These are phyloP conservation scores for Picea abies DNA, from an alignment of 83 land plant species.

Conservation along the genomic window DNA sequence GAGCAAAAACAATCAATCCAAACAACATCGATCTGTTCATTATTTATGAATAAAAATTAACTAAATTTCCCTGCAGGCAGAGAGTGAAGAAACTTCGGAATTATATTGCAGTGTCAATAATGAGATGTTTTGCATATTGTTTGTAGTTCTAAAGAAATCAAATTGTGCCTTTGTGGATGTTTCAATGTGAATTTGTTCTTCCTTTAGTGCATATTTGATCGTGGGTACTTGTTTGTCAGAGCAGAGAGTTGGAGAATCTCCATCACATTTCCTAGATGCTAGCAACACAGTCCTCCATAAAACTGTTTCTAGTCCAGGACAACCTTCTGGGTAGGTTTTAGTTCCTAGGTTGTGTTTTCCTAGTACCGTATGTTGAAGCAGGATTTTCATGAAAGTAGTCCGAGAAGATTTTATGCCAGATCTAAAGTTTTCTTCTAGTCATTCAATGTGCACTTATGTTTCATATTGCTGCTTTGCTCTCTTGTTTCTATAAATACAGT, in stretches of 20 bases:
- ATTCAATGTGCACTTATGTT: background rate
- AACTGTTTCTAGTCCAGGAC: slow-evolving; percentile 1
- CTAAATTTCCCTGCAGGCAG: background rate
- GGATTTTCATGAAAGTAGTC: background rate
- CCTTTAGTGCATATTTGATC: background rate
- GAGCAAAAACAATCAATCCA: background rate
- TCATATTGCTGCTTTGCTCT: background rate
- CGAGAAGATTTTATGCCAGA: background rate
- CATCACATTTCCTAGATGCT: background rate
- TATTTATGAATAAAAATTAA: background rate
- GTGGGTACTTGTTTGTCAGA: slow-evolving; percentile 5
- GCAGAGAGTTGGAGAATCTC: slow-evolving; percentile 12
- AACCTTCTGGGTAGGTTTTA: slow-evolving; percentile 1
- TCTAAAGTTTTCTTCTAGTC: background rate
- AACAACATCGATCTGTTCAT: background rate
- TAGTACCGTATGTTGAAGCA: background rate
- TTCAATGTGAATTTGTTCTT: background rate
- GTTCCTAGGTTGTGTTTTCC: background rate
- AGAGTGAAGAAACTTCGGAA: background rate
- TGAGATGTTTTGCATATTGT: background rate
- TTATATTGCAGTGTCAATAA: background rate
- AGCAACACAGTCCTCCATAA: slow-evolving; percentile 4
- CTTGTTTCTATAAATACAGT: background rate
- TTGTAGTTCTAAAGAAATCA: background rate
- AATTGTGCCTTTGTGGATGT: background rate